These are phyloP conservation scores for Penicillium brasilianum DNA, from an alignment of 2,329 filamentous ascomycete genomes.

Conservation along the genomic window DNA sequence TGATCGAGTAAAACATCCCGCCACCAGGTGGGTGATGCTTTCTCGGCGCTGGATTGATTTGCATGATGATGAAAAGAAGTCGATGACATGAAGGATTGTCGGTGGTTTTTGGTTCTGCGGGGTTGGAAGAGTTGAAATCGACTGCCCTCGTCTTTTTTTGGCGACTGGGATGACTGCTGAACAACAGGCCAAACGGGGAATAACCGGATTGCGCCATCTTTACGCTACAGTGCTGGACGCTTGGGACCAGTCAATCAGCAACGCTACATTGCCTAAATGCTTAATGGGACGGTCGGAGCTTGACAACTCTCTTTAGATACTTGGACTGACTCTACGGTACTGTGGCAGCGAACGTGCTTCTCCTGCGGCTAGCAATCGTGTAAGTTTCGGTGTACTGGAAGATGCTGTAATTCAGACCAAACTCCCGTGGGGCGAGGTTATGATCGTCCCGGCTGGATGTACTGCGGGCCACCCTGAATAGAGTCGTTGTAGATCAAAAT, in stretches of 20 bases:
- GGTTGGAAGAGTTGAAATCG: conserved; percentile 1
- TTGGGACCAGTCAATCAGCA: neutral
- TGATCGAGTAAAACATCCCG: conserved; percentile 19
- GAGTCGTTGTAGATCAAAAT: conserved; percentile 28
- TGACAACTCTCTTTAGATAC: neutral
- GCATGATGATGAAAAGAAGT: neutral
- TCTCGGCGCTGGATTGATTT: neutral
- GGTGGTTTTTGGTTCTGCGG: conserved; percentile 1
- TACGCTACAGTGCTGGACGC: neutral
- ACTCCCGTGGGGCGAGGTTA: conserved; percentile 66
- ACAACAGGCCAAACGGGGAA: too few relatives aligned
- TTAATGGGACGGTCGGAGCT: neutral
- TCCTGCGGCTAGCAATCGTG: conserved; percentile 4
- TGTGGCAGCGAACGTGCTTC: neutral
- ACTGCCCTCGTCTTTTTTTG: neutral
- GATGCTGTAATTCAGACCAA: conserved; percentile 67
- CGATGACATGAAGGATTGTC: neutral
- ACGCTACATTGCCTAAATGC: neutral
- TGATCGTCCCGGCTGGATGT: conserved; percentile 64
- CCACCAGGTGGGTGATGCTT: neutral
- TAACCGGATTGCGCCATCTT: neutral
- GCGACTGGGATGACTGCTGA: neutral
- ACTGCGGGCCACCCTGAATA: conserved; percentile 47
- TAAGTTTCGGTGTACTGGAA: conserved; percentile 45
- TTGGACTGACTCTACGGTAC: neutral